Base-by-base conservation (phyloP, 768 basidiomycete species). In the Terana coerulea region DNA sequence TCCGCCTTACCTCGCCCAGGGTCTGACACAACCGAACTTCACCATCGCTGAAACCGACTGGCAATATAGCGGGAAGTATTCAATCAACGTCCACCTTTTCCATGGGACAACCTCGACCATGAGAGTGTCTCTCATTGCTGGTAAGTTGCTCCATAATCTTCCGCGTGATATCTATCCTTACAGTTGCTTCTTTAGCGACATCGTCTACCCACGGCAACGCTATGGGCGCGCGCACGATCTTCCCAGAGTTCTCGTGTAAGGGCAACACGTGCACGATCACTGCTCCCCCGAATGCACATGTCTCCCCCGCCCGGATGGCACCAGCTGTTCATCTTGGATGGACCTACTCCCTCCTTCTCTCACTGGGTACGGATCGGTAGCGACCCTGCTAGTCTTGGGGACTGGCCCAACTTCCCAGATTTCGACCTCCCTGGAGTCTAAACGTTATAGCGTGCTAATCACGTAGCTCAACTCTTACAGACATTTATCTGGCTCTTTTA, bases 291-390 rank as follows among this genome's bases (percentile, higher is more conserved):
- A 83, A 88, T 57, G 69, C 78, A 7, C 69, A 70, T 55, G 70
- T 91, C 8, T 80, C 78, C 15, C n/a, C 88, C 89, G 12, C 89
- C 88, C 0, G 85, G 81, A 4, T 91, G 88, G 83, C 79, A 84
- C 49, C 84, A 86, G 62, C 61, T 91, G 11, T 91, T 86, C 62
- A 72, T 91, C 36, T 71, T 91, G 24, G 88, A 90, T 44, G 88
- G 87, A 0, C 83, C 86, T 26, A 88, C 88, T 4, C 89, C 90
- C 3, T 88, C 85, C 22, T 77, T 83, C 56, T 86, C 87, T 14
- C 67, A 73, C 14, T 88, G 85, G 81, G 79, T 92, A 7, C 79
- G 88, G 24, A 86, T 91, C 45, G 89, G 89, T 12, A 86, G 86
- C 1, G 90, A 91, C 61, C 88, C 88, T 0, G 75, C 72, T 0